Evolutionary conservation across 73 alveolate species (phyloP).

Genomic region (Paramecium primaurelia): DNA sequence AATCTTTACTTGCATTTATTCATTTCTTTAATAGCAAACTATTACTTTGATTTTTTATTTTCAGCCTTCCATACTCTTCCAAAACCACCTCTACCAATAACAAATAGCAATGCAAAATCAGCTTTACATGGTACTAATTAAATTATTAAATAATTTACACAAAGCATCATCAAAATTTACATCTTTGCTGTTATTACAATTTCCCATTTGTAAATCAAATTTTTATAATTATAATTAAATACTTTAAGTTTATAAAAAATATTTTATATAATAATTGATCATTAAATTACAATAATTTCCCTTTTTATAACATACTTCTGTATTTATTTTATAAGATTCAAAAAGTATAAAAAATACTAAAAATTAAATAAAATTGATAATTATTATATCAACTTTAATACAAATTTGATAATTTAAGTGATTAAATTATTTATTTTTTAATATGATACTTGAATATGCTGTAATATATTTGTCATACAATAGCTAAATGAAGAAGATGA

Average conservation of each 20-base stretch:
- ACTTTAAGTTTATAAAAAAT: neutral
- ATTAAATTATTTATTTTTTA: neutral
- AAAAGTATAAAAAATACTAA: neutral
- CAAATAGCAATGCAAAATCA: slow-evolving; percentile 40
- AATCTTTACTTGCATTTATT: slow-evolving; percentile 67
- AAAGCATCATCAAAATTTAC: neutral
- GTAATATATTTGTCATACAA: neutral
- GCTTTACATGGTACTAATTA: neutral
- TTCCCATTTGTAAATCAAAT: neutral
- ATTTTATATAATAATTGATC: neutral
- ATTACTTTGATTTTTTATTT: slow-evolving; percentile 11
- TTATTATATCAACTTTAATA: neutral
- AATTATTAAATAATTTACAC: neutral
- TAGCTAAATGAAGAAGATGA: slow-evolving; percentile 45
- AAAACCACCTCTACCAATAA: slow-evolving; percentile 69
- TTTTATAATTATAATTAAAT: neutral
- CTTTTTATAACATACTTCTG: neutral
- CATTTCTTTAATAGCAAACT: slow-evolving; percentile 88
- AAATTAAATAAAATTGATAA: neutral
- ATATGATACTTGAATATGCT: slow-evolving; percentile 24
- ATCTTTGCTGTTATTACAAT: slow-evolving; percentile 43
- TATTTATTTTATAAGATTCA: too few relatives aligned
- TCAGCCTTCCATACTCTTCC: slow-evolving; percentile 65
- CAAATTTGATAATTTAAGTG: neutral
- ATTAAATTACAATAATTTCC: too few relatives aligned